A percentile compares a stretch with the other conserved stretches of the same genome.
Conservation (phyloP, 305 asterid species). For the Stenogyne calaminthoides region DNA sequence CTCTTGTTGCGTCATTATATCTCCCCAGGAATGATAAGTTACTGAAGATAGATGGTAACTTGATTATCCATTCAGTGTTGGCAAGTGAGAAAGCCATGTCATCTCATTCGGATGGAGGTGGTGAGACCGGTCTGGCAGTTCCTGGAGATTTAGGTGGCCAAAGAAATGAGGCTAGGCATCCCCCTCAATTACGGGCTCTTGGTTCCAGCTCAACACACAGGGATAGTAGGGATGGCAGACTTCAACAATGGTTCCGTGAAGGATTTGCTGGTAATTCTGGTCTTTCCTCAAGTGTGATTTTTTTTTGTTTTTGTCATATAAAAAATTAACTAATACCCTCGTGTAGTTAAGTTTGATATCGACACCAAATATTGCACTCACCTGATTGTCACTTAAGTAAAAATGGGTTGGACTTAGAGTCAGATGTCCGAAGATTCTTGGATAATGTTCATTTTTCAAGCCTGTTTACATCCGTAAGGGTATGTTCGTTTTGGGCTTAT, state of each 20-base stretch:
- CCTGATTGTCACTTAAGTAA: background rate
- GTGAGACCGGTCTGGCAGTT: constrained; percentile 65
- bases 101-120: constrained; percentile 39
- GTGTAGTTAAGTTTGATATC: background rate
- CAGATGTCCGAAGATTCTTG: background rate
- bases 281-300: constrained; percentile 19
- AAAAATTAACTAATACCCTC: background rate
- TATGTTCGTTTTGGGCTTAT: too few species aligned
- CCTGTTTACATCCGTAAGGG: constrained; percentile 1
- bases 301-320: background rate
- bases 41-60: constrained; percentile 84
- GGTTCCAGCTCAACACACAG: constrained; percentile 47
- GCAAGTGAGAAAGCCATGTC: constrained; percentile 88
- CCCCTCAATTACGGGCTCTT: constrained; percentile 67
- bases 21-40: constrained; percentile 88
- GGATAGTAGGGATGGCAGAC: constrained; percentile 62
- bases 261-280: constrained; percentile 70
- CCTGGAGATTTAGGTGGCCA: constrained; percentile 45
- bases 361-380: background rate
- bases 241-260: constrained; percentile 91
- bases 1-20: constrained; percentile 77
- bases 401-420: background rate
- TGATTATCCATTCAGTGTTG: constrained; percentile 81
- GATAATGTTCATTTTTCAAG: background rate
- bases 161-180: constrained; percentile 41